A percentile compares a stretch with the other conserved stretches of the same genome.
Conservation (phyloP, 345 rosid genomes). For the Rhizophora mangle region DNA sequence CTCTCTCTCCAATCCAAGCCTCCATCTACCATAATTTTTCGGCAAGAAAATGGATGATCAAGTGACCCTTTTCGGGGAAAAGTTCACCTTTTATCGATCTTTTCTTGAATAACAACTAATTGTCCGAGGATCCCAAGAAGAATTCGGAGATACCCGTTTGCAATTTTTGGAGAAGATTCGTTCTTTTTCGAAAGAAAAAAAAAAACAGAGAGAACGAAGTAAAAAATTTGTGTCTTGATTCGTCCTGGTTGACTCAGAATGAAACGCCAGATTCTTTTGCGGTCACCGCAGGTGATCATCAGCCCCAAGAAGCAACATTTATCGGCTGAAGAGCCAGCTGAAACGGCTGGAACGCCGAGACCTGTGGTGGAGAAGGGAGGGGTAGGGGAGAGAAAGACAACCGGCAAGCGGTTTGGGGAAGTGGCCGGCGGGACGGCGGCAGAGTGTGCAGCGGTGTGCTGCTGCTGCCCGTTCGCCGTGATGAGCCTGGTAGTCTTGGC, state of each 20-base stretch:
- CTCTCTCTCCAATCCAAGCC: too few species aligned
- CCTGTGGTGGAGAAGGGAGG: neutral
- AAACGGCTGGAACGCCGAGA: neutral
- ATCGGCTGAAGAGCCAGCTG: neutral
- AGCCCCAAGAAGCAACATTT: conserved; percentile 2
- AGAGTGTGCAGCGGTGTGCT: conserved; percentile 68
- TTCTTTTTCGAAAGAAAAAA: too few species aligned
- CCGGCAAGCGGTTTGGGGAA: conserved; percentile 37
- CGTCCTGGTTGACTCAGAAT: neutral
- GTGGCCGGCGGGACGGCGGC: conserved; percentile 54
- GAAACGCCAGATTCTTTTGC: neutral
- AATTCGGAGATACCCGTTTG: too few species aligned
- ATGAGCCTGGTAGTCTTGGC: conserved; percentile 52
- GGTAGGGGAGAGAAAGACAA: neutral
- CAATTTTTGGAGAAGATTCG: too few species aligned
- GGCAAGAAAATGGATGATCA: too few species aligned
- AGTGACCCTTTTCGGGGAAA: too few species aligned
- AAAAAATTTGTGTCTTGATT: too few species aligned
- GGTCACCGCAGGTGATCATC: neutral
- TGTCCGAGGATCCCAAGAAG: too few species aligned
- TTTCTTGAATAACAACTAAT: too few species aligned
- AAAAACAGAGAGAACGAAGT: neutral
- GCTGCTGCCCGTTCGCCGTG: conserved; percentile 67
- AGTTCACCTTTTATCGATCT: too few species aligned
- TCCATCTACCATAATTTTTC: too few species aligned